Conservation (phyloP, 2,329 filamentous ascomycete genomes). For the Calonectria montana region DNA sequence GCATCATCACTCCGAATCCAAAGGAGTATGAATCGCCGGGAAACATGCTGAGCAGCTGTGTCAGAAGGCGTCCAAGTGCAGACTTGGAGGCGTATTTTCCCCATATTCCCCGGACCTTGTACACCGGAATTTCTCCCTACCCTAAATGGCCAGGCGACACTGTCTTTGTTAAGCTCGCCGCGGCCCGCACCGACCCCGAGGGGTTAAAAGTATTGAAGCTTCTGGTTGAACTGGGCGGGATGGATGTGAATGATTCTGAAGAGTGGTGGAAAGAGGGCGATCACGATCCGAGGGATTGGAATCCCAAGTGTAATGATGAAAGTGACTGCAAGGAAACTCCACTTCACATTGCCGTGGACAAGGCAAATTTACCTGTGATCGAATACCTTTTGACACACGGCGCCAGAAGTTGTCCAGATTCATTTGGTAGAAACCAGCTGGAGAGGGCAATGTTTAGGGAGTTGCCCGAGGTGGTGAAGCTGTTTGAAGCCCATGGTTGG, state of each 20-base stretch:
- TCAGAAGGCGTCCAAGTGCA: not conserved
- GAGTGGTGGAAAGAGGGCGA: constrained; percentile 23
- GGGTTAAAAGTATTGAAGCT: constrained; percentile 14
- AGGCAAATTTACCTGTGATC: not conserved
- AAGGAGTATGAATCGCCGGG: not conserved
- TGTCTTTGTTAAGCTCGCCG: constrained; percentile 1
- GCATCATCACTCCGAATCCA: not conserved
- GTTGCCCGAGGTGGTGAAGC: not conserved
- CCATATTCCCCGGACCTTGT: constrained; percentile 12
- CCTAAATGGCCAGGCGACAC: constrained; percentile 20
- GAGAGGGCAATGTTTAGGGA: constrained; percentile 11
- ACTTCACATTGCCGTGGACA: constrained; percentile 22
- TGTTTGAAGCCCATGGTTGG: constrained; percentile 1
- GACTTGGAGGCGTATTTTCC: constrained; percentile 9
- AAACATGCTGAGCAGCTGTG: not conserved
- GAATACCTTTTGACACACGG: constrained; percentile 22
- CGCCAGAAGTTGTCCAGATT: constrained; percentile 4
- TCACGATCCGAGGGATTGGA: constrained; percentile 20
- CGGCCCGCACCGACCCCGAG: constrained; percentile 1
- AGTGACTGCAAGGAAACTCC: constrained; percentile 18
- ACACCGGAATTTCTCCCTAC: constrained; percentile 13
- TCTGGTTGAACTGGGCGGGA: constrained; percentile 19
- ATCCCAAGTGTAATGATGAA: constrained; percentile 10
- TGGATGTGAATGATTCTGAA: constrained; percentile 19
- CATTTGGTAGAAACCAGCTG: not conserved